Conservation (phyloP, 768 basidiomycete species). For the Lactifluus subvellereus region DNA sequence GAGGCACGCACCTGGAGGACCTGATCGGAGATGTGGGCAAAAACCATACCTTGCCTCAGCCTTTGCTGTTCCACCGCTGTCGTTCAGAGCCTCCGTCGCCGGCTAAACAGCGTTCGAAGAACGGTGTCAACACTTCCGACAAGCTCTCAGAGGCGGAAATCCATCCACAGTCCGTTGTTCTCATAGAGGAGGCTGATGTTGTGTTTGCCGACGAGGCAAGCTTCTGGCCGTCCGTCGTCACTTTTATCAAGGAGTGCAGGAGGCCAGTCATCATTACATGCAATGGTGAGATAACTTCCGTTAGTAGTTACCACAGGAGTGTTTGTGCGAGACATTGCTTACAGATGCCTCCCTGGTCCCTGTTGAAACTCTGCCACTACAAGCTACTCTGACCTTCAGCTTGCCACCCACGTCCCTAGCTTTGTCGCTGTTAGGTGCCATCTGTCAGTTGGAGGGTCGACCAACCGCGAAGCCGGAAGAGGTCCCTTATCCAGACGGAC, state of each 20-base stretch:
- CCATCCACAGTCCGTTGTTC: slow-evolving; percentile 70
- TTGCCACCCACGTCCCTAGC: slow-evolving; percentile 28
- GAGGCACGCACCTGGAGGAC: slow-evolving; percentile 66
- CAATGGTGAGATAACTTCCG: slow-evolving; percentile 61
- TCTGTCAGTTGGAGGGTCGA: slow-evolving; percentile 23
- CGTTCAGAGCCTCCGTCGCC: slow-evolving; percentile 22
- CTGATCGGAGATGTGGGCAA: slow-evolving; percentile 90
- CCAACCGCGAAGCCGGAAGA: slow-evolving; percentile 5
- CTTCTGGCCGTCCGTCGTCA: slow-evolving; percentile 80
- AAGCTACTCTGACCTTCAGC: slow-evolving; percentile 60
- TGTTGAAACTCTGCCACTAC: slow-evolving; percentile 65
- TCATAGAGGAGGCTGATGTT: slow-evolving; percentile 94
- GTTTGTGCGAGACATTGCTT: slow-evolving; percentile 5
- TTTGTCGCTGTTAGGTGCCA: slow-evolving; percentile 22
- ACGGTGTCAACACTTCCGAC: not conserved
- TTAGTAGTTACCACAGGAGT: slow-evolving; percentile 12
- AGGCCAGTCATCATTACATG: slow-evolving; percentile 93
- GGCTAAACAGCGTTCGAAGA: slow-evolving; percentile 1
- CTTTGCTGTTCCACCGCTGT: slow-evolving; percentile 17
- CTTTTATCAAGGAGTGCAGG: slow-evolving; percentile 75
- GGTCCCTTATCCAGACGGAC: not conserved
- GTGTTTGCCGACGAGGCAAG: slow-evolving; percentile 80
- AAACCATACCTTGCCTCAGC: slow-evolving; percentile 58
- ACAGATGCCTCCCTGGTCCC: slow-evolving; percentile 74
- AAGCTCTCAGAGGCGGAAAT: not conserved